Conservation (phyloP, 805 yeast genomes). For the Schizosaccharomyces lindneri region DNA sequence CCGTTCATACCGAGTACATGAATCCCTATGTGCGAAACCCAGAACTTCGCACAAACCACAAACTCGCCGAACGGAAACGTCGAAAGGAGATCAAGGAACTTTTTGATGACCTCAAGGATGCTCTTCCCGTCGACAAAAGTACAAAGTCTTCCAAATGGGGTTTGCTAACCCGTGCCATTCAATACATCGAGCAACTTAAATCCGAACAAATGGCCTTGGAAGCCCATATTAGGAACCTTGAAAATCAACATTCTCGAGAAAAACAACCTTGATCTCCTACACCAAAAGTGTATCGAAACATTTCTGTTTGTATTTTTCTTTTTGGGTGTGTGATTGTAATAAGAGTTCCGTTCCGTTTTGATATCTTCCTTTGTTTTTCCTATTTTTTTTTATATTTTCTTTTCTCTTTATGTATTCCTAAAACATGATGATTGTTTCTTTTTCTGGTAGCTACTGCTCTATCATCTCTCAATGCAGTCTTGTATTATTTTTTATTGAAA, state of each 20-base stretch:
- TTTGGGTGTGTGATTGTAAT: background rate
- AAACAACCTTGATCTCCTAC: background rate
- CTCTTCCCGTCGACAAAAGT: conserved; percentile 9
- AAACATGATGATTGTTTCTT: background rate
- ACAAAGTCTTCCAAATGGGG: conserved; percentile 10
- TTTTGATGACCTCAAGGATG: conserved; percentile 8
- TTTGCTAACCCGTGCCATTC: conserved; percentile 7
- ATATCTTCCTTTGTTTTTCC: too few species aligned
- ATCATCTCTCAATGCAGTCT: background rate
- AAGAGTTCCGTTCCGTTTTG: too few species aligned
- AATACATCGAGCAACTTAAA: conserved; percentile 4
- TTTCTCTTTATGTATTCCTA: background rate
- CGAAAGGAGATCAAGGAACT: conserved; percentile 10
- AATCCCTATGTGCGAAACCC: conserved; percentile 9
- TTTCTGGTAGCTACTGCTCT: background rate
- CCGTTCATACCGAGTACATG: background rate
- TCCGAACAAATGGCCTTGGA: conserved; percentile 4
- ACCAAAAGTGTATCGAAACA: too few species aligned
- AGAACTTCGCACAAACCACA: conserved; percentile 10
- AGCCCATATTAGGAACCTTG: conserved; percentile 4
- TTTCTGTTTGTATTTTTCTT: background rate
- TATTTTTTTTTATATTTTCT: background rate
- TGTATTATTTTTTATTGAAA: background rate
- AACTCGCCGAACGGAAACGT: conserved; percentile 10
- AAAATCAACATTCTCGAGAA: background rate